Base-by-base conservation (phyloP, 2,329 filamentous ascomycete genomes). In the Mariannaea sp. region DNA sequence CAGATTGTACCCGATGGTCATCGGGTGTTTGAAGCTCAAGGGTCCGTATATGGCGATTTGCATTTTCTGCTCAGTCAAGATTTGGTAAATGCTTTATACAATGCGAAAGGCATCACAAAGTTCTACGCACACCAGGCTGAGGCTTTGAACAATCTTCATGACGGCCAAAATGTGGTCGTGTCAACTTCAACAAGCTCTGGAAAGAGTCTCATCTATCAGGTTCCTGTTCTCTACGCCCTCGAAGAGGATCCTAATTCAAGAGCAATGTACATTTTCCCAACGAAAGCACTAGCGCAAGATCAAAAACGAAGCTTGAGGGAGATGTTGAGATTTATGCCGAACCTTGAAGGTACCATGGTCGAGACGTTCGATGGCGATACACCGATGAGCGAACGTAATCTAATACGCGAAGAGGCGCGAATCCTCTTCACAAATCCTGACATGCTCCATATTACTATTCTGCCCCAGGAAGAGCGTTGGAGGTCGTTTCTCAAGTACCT, bases 361-460 rank as follows among this genome's bases (percentile, higher is more conserved):
- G 94, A 97, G 67, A 97, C 94, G 0, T 97, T 96, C 62, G 94
- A 99, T 68, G 94, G 94, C 6, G 94, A 99, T 69, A 99, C 94
- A 0, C 86, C 89, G 0, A 92, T 95, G 85, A 72, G 75, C 5
- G 86, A 89, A 56, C 83, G 94, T 17, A 90, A 90, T 59, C 68
- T 78, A 22, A 93, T 99, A 57, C 84, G 93, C 5, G 92, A 97
- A 32, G 86, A 95, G 71, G 94, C 89, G 1, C 83, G 91, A 19
- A 91, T 97, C 57, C 93, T 99, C 44, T 97, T 99, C 67, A 99
- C 94, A 0, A 99, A 99, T 64, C 94, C 94, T 0, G 94, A 99
- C 66, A 99, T 97, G 92, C 80, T 99, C 29, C 94, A 99, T 63
- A 84, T 97, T 27, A 95, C 91, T 0, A 95, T 99, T 20, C 73